Evolutionary conservation across 139 green algal species (phyloP), one percentile per base, ranked within the genome.

Genomic region (Coccomyxa sp.): DNA sequence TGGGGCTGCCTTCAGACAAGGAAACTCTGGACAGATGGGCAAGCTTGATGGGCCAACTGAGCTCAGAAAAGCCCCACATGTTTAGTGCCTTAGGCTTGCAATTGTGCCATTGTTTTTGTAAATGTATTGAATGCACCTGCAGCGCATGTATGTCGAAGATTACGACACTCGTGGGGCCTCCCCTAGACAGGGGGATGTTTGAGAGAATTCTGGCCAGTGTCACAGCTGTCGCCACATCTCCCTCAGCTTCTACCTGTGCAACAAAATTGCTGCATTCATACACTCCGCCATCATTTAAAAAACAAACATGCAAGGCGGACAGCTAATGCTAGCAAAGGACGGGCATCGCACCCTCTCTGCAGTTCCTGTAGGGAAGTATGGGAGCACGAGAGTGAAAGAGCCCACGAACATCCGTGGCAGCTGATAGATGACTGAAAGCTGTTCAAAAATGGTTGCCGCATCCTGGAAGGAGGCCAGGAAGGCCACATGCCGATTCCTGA

Each of bases 111-210:
- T 11, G 3, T 51, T 11, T 51, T 7, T 11, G 38, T 7, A 51
- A 51, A 51, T 51, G 7, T 51, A 11, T 3, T 51, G 3, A 51
- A 7, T 51, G 38, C 38, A 71, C 92, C 90, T 98, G 95, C 27
- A 99, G 89, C 0, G 97, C 96, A 86, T 99, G 97, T 67, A 99
- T 99, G 92, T 99, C 96, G 80, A 98, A 99, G 82, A 99, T 98
- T 67, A 99, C 96, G 0, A 98, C 83, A 75, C 85, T 93, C 10
- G 95, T 97, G 13, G 97, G 97, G 16, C 97, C 97, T 13, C 97
- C 97, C 4, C 97, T 84, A 0, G 94, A 97, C 13, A 96, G 90
- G 7, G 97, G 97, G 45, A 99, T 98, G 84, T 97, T 96, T 57
- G 93, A 98, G 27, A 99, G 89, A 58, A 99, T 98, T 68, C 97